These are phyloP conservation scores for Teratosphaeria destructans DNA, from an alignment of 2,329 filamentous ascomycete genomes.

Conservation along the genomic window DNA sequence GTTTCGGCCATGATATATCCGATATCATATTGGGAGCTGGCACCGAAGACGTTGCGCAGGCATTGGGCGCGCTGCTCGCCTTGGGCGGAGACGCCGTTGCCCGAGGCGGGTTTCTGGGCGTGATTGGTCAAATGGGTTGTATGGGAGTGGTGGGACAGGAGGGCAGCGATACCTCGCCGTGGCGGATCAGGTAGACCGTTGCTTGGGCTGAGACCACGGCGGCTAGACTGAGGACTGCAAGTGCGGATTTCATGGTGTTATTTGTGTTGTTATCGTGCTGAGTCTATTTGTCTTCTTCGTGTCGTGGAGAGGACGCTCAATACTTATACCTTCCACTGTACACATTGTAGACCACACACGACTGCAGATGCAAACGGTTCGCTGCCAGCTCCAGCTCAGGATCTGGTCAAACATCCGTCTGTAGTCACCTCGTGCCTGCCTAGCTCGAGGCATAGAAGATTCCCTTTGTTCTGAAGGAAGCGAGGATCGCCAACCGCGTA, in stretches of 20 bases:
- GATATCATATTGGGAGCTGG: constrained; percentile 43
- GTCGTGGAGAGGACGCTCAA: background rate
- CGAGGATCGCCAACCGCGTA: background rate
- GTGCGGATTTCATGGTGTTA: constrained; percentile 11
- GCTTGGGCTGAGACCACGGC: constrained; percentile 23
- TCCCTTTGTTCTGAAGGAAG: background rate
- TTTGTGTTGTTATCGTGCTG: background rate
- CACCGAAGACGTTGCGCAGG: constrained; percentile 47
- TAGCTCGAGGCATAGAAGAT: background rate
- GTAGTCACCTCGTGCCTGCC: background rate
- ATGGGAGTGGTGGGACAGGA: background rate
- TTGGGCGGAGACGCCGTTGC: constrained; percentile 39
- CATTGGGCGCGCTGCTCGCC: constrained; percentile 51
- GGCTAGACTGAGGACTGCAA: constrained; percentile 7
- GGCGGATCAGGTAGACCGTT: constrained; percentile 53
- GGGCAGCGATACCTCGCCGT: constrained; percentile 38
- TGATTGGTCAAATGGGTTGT: background rate
- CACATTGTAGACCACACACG: background rate
- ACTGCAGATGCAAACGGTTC: background rate
- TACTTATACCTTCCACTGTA: background rate
- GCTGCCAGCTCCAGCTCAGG: background rate
- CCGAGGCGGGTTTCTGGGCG: constrained; percentile 35
- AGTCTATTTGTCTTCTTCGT: background rate
- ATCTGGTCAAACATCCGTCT: background rate
- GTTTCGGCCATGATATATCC: constrained; percentile 48